Evolutionary conservation across 1,284 basidiomycete species (phyloP).

Genomic region (Takashimella tepidaria): DNA sequence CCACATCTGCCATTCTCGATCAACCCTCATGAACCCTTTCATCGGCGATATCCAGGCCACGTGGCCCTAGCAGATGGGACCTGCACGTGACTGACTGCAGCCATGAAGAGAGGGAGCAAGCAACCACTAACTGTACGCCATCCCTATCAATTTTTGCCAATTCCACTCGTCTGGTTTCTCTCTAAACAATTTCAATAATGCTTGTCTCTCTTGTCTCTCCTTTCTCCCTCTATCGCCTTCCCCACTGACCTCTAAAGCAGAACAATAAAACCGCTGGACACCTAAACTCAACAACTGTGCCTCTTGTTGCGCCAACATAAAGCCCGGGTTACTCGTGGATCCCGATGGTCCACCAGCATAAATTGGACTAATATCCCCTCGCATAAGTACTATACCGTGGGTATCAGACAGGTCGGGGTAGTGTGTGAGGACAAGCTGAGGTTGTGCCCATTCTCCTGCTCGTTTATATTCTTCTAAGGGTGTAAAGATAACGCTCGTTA

Average conservation of each 20-base stretch:
- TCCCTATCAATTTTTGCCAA: constrained; percentile 41
- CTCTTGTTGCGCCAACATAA: constrained; percentile 67
- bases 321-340: constrained; percentile 45
- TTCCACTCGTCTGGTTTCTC: constrained; percentile 45
- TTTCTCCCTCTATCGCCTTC: constrained; percentile 25
- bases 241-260: constrained; percentile 17
- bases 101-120: constrained; percentile 24
- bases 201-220: constrained; percentile 34
- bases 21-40: no score
- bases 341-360: constrained; percentile 20
- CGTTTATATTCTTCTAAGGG: constrained; percentile 92
- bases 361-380: constrained; percentile 80
- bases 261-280: constrained; percentile 72
- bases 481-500: constrained; percentile 73
- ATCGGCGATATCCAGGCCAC: neutral
- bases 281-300: constrained; percentile 72
- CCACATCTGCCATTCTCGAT: no score
- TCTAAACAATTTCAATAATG: constrained; percentile 39
- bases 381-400: constrained; percentile 78
- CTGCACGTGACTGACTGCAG: neutral
- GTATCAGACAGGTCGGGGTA: constrained; percentile 81
- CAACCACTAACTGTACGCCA: constrained; percentile 44
- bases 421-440: constrained; percentile 82
- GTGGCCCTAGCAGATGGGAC: neutral
- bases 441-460: constrained; percentile 79